Base-by-base conservation (phyloP, 1,139 yeast species). In the Citeromyces hawaiiensis region DNA sequence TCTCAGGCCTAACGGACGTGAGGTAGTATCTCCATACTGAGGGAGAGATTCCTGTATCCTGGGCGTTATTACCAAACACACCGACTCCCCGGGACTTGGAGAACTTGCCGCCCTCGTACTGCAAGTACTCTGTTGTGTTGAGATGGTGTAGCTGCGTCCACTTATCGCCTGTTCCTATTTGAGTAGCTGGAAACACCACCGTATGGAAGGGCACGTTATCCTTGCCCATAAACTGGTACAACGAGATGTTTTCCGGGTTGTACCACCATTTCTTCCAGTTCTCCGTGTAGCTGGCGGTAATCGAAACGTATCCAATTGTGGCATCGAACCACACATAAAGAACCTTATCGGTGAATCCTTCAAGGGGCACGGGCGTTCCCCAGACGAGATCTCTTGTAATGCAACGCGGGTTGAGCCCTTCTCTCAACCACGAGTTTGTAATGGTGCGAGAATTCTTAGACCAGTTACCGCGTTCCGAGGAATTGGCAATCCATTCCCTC, bases 251-350 rank as follows among this genome's bases (percentile, higher is more conserved):
- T 40, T 77, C 62, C 42, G 87, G 87, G 16, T 94, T 94, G 55
- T 83, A 70, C 62, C 76, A 81, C 99, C 99, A 91, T 93, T 95
- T 83, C 53, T 72, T 57, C 72, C 86, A 76, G 73, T 88, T 83
- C 18, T 74, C 74, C 43, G 83, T 72, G 62, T 88, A 93, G 60
- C 82, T 83, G 27, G 97, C 96, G 34, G 99, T 93, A 53, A 91
- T 91, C 40, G 96, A 86, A 45, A 88, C 78, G 58, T 91, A 91
- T 36, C 99, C 99, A 50, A 91, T 88, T 38, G 96, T 76, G 36
- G 99, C 99, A 63, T 91, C 99, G 51, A 91, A 91, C 99, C 99
- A 91, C 44, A 91, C 99, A 55, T 91, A 91, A 54, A 91, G 68
- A 13, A 91, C 98, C 63, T 91, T 91, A 40, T 86, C 79, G 49